Percentiles rank a stretch among this genome's conserved stretches.
These are phyloP conservation scores for Monosporascus cannonballus DNA, from an alignment of 2,329 filamentous ascomycete genomes.

Conservation along the genomic window DNA sequence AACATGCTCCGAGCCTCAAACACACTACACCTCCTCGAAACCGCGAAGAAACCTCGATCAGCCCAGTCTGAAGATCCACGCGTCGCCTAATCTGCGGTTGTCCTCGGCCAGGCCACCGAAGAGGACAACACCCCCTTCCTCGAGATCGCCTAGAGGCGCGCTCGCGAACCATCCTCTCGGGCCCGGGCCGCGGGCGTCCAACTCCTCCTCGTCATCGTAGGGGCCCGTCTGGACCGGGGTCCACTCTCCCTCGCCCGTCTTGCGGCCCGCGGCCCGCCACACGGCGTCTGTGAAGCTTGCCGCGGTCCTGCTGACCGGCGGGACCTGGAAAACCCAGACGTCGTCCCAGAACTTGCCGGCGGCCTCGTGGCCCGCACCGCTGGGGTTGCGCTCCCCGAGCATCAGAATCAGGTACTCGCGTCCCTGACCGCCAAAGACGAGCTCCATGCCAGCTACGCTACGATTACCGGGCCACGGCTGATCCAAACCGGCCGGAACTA, in stretches of 20 bases:
- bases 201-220: slow-evolving; percentile 46
- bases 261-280: slow-evolving; percentile 43
- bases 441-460: slow-evolving; percentile 48
- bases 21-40: too few species aligned
- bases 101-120: slow-evolving; percentile 53
- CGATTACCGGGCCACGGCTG: slow-evolving; percentile 44
- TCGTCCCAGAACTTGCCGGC: slow-evolving; percentile 52
- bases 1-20: too few species aligned
- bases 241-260: slow-evolving; percentile 56
- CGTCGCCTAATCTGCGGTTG: slow-evolving; percentile 50
- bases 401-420: slow-evolving; percentile 57
- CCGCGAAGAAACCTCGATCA: slow-evolving; percentile 7
- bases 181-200: slow-evolving; percentile 40
- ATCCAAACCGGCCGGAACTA: slow-evolving; percentile 10
- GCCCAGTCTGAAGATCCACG: slow-evolving; percentile 56
- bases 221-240: slow-evolving; percentile 39
- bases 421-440: slow-evolving; percentile 52
- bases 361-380: slow-evolving; percentile 40
- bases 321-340: slow-evolving; percentile 59
- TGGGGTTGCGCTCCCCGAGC: slow-evolving; percentile 51
- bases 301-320: slow-evolving; percentile 46
- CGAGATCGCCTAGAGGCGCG: slow-evolving; percentile 50
- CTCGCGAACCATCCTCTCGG: slow-evolving; percentile 53
- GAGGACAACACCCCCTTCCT: slow-evolving; percentile 52
- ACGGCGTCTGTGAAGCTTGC: slow-evolving; percentile 53